Evolutionary conservation across 192 early-diverging fungal genomes (phyloP), one percentile per base, ranked within the genome.

Genomic region (Backusella mclennaniae): DNA sequence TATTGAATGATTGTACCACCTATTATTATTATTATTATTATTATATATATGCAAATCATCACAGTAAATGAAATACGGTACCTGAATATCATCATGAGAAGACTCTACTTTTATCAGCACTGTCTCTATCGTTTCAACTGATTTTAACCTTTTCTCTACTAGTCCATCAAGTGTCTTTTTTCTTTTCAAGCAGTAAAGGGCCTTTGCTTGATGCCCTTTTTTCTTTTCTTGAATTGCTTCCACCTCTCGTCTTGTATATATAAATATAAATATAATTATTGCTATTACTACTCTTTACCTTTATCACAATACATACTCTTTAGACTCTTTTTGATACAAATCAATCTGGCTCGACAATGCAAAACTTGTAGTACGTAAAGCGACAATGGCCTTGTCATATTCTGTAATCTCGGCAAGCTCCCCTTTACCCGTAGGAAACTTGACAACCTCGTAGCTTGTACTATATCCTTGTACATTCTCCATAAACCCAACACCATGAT

Each of bases 71-170:
- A 3, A 33, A 33, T 33, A 3, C 33, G 2, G 3, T 33, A 33
- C 90, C 80, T 91, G 89, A 0, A 85, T 66, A 77, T 93, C 88
- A 6, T 85, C 85, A 66, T 91, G 87, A 5, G 91, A 89, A 4
- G 79, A 76, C 73, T 91, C 86, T 53, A 93, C 91, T 69, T 88
- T 89, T 35, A 87, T 75, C 21, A 93, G 69, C 36, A 93, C 89
- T 2, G 79, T 77, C 19, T 90, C 89, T 46, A 93, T 84, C 0
- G 88, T 88, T 29, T 90, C 86, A 9, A 91, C 74, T 29, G 88
- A 90, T 4, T 74, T 72, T 15, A 92, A 41, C 6, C 91, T 83
- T 67, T 89, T 90, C 31, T 86, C 84, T 21, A 93, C 52, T n/a
- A 93, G 73, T n/a, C 79, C 67, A 21, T 86, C 83, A 14, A 91